These are phyloP conservation scores for Sporothrix humicola DNA, from an alignment of 2,329 filamentous ascomycete genomes.

Conservation along the genomic window DNA sequence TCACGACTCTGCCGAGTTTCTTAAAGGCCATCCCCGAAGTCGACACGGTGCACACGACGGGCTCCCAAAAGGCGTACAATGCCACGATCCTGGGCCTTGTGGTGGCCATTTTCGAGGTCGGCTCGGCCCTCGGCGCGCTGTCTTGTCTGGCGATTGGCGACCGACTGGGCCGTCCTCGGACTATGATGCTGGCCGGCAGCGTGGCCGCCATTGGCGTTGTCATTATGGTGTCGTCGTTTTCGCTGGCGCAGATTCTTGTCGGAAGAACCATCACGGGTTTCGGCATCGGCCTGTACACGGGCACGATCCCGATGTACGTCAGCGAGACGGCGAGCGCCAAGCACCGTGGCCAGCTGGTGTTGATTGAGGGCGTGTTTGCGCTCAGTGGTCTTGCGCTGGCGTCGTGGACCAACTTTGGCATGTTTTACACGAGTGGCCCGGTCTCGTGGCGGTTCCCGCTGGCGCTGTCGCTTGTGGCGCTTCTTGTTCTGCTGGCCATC, in stretches of 20 bases:
- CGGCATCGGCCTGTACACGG: conserved; percentile 50
- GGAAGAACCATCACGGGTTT: conserved; percentile 54
- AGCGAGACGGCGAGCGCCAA: conserved; percentile 64
- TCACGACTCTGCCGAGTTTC: conserved; percentile 71
- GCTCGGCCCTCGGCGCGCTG: conserved; percentile 44
- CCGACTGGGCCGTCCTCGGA: conserved; percentile 49
- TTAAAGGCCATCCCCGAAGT: conserved; percentile 60
- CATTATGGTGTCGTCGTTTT: conserved; percentile 49
- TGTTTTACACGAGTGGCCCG: conserved; percentile 57
- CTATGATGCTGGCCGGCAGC: conserved; percentile 49
- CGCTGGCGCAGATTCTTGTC: conserved; percentile 51
- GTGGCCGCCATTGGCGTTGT: conserved; percentile 53
- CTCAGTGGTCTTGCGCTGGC: conserved; percentile 62
- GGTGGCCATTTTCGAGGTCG: conserved; percentile 45
- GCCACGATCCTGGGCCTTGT: conserved; percentile 56
- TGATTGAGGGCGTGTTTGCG: conserved; percentile 65
- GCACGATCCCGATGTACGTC: conserved; percentile 64
- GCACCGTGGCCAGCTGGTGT: conserved; percentile 63
- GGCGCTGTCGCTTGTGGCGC: conserved; percentile 64
- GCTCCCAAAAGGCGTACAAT: conserved; percentile 48
- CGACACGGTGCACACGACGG: conserved; percentile 50
- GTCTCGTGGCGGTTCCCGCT: conserved; percentile 67
- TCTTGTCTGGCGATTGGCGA: conserved; percentile 48
- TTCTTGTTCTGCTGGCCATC: conserved; percentile 60
- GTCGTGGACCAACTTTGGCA: conserved; percentile 66